Evolutionary conservation across 2,329 filamentous ascomycete genomes (phyloP), one percentile per base, ranked within the genome.

Genomic region (Stromatinia cepivora): DNA sequence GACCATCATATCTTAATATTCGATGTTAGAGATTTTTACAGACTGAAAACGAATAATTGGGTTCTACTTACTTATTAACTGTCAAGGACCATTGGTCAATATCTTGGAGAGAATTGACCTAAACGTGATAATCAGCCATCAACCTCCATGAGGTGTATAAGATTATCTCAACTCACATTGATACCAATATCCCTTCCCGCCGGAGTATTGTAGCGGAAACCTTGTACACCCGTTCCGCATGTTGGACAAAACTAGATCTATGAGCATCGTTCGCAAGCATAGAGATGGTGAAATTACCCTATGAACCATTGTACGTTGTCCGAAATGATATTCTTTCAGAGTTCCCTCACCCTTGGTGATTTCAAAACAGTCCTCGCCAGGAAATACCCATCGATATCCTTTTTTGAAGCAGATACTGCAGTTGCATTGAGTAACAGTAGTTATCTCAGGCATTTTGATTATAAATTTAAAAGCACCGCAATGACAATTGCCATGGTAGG

Each of bases 341-440:
- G 77, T 3, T 78, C 80, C 46, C 78, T 72, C 71, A 75, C 85
- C 85, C 75, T 84, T 84, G 75, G 85, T 78, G 66, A 86, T 75
- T n/a, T 74, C 80, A 67, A 86, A 78, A 54, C 77, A 70, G 48
- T 77, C 75, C 3, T 72, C 74, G 0, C 73, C 71, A 5, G 79
- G 76, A 46, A 80, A 76, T 28, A 79, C 58, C 76, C 78, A 84
- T 50, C 84, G 75, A 56, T 82, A 82, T 22, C 79, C 82, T 75
- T 84, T 85, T 73, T 81, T 85, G 74, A 72, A 74, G 77, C 90
- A 90, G 72, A 90, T 86, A 79, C 87, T 90, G 80, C 90, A 92
- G 78, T 89, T 88, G 79, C 90, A 90, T 75, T 86, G 82, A 6
- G 79, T 76, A 8, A 82, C 83, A 6, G 82, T 78, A 74, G 85